Evolutionary conservation across 805 yeast species (phyloP).

Genomic region (Pichia membranifaciens): DNA sequence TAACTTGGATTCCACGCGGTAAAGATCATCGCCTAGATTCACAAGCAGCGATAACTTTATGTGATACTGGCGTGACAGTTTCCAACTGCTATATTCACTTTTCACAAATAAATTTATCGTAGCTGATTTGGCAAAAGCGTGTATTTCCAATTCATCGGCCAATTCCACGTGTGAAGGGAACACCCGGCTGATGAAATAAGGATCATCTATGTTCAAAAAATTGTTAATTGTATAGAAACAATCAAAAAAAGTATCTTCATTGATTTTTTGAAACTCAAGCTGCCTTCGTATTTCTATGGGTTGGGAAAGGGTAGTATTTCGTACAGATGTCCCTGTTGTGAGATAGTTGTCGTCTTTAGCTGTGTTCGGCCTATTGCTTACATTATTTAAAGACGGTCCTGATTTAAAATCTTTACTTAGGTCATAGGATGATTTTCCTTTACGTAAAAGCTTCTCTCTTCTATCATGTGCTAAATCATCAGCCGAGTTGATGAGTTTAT

Average conservation of each 20-base stretch:
- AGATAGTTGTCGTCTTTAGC: neutral
- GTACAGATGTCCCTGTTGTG: neutral
- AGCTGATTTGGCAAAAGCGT: conserved; percentile 18
- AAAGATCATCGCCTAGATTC: conserved; percentile 29
- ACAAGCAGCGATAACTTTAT: conserved; percentile 28
- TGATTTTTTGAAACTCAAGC: conserved; percentile 25
- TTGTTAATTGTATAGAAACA: conserved; percentile 34
- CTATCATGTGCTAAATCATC: neutral
- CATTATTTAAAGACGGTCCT: neutral
- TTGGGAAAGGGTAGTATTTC: neutral
- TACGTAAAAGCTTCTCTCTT: neutral
- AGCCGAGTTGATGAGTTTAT: neutral
- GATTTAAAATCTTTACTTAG: neutral
- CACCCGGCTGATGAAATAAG: conserved; percentile 34
- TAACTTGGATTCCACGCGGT: conserved; percentile 16
- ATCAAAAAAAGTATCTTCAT: conserved; percentile 26
- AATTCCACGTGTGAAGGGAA: conserved; percentile 23
- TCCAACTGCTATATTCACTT: conserved; percentile 19
- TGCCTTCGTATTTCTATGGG: conserved; percentile 22
- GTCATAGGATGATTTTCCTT: conserved; percentile 4
- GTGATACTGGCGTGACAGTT: conserved; percentile 20
- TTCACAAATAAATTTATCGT: conserved; percentile 23
- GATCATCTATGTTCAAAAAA: conserved; percentile 19
- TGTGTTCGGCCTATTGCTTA: neutral
- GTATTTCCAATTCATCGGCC: conserved; percentile 22